Evolutionary conservation across 305 asterid species (phyloP).

Genomic region (Fraxinus sp.): DNA sequence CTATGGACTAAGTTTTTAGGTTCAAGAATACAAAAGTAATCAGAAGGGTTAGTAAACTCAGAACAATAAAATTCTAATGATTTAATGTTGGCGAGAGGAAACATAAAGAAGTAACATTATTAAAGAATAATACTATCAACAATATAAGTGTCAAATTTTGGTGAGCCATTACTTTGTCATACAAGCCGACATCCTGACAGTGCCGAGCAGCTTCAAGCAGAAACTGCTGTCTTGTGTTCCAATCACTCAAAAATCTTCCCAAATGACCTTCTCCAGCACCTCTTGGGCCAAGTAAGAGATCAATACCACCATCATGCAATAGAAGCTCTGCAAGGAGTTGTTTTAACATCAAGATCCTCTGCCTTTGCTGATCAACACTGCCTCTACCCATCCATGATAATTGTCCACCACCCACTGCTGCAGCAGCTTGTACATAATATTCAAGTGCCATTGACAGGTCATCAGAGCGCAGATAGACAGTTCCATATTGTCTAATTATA

Average conservation of each 20-base stretch:
- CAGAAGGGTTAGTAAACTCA: conserved; percentile 15
- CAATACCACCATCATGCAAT: conserved; percentile 74
- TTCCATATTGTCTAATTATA: conserved; percentile 86
- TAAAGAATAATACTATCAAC: conserved; percentile 5
- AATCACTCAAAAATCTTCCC: conserved; percentile 77
- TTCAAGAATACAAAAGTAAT: conserved; percentile 16
- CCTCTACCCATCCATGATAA: conserved; percentile 88
- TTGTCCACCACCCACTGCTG: conserved; percentile 92
- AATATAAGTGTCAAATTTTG: conserved; percentile 6
- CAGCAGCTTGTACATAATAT: conserved; percentile 94
- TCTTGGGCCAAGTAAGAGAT: conserved; percentile 77
- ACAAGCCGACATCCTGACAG: conserved; percentile 75
- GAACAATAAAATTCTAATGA: conserved; percentile 20
- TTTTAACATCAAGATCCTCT: conserved; percentile 71
- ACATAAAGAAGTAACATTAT: not conserved
- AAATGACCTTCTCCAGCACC: conserved; percentile 90
- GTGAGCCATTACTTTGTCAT: conserved; percentile 68
- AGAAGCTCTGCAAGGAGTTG: conserved; percentile 83
- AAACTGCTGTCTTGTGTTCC: conserved; percentile 66
- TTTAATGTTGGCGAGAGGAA: not conserved
- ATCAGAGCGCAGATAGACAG: conserved; percentile 34
- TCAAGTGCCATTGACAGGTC: conserved; percentile 64
- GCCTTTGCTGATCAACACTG: conserved; percentile 82
- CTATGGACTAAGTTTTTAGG: conserved; percentile 59
- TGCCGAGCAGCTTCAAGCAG: conserved; percentile 83